Percentiles rank a stretch among this genome's conserved stretches.
Evolutionary conservation across 106 monocot species (phyloP).

Genomic region (Amphibolis antarctica): DNA sequence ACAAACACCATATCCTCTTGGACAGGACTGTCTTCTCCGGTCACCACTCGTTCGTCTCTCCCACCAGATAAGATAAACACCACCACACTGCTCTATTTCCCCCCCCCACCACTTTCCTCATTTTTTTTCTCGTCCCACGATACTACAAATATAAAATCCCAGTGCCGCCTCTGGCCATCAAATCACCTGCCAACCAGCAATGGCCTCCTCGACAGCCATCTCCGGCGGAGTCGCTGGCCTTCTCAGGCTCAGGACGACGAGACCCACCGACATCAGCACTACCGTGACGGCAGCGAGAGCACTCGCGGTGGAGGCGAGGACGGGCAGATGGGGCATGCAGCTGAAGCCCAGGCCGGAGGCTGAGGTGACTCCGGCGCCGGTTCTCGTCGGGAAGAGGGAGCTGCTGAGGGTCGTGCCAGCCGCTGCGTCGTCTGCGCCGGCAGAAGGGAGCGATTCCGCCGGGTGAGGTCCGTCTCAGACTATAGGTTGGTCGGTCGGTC

Average conservation of each 20-base stretch:
- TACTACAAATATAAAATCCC: too few species aligned
- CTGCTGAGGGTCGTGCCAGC: constrained; percentile 13
- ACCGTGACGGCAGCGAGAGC: background rate
- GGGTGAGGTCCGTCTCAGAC: constrained; percentile 93
- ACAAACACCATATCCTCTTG: background rate
- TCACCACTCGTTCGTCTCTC: background rate
- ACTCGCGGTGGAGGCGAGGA: constrained; percentile 28
- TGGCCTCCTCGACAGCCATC: constrained; percentile 26
- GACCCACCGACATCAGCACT: too few species aligned
- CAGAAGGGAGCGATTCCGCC: constrained; percentile 69
- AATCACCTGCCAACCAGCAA: constrained; percentile 4
- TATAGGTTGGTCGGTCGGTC: constrained; percentile 1
- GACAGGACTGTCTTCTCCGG: background rate
- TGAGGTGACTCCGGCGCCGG: background rate
- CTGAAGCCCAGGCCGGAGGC: background rate
- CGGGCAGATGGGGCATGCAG: constrained; percentile 36
- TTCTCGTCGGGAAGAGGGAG: background rate
- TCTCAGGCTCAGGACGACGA: constrained; percentile 19
- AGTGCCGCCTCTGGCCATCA: too few species aligned
- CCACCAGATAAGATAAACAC: background rate
- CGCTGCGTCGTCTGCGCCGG: constrained; percentile 45
- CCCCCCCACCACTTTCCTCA: too few species aligned
- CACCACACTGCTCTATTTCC: background rate
- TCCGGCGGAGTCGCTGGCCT: constrained; percentile 41
- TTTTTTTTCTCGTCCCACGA: too few species aligned